Base-by-base conservation (phyloP, 192 early-diverging fungal genomes). In the Backusella luteola region DNA sequence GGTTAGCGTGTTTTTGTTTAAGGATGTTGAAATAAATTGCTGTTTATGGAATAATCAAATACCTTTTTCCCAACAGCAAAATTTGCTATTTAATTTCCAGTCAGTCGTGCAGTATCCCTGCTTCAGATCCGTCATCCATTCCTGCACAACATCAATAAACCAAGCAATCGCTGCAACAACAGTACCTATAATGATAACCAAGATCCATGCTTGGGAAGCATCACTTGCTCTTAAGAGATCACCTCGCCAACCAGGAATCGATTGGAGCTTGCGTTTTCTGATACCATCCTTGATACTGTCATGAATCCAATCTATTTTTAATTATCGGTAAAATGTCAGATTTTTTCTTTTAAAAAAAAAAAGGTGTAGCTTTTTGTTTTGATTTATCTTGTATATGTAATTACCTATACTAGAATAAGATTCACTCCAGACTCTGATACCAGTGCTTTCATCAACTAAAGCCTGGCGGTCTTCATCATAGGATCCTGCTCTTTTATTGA, bases 141-240 rank as follows among this genome's bases (percentile, higher is more conserved):
- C 96, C 4, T 90, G 87, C 29, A 88, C 89, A 68, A 95, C 87
- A 52, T 89, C 92, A 36, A 94, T 93, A 73, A 88, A 86, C 34
- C 88, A 87, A 14, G 93, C 93, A 59, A 93, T 79, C 2, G 89
- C 91, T 4, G 92, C 84, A 39, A 82, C 84, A 14, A 87, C 74
- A 8, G 77, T 53, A 76, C 93, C 92, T 32, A 96, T 90, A 6
- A 92, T 77, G 23, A 90, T 82, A 2, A 96, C 91, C 15, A 98
- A 85, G 21, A 96, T 83, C 96, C 96, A 98, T 39, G 91, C 92
- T 83, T 96, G 92, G 32, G 90, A 88, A 41, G 92, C 92, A 67
- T 96, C 93, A 80, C 83, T 91, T 44, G 91, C 78, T 73, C 89
- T 83, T 29, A 77, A 86, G 49, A 91, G 79, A 81, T 87, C 85